phyloP scores from a whole-genome alignment of 1,139 yeast species.

The Tardiomyces digboiensis region DNA sequence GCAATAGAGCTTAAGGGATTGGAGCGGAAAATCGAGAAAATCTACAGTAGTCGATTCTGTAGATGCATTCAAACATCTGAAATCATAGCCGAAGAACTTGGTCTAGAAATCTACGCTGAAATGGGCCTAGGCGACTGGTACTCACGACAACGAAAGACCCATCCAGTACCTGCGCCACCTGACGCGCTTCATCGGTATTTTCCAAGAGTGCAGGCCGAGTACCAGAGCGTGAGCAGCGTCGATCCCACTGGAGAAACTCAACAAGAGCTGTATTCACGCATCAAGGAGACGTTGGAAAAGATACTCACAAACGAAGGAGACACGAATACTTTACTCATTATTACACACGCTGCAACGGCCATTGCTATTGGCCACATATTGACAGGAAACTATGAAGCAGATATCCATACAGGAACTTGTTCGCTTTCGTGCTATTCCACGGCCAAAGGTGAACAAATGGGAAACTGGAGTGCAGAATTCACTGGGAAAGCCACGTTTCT shows the following conservation, averaged over 20 bases:
- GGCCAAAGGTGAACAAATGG: slow-evolving; percentile 30
- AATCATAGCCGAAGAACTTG: slow-evolving; percentile 50
- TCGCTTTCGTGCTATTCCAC: slow-evolving; percentile 39
- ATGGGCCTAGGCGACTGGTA: slow-evolving; percentile 49
- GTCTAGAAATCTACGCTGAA: slow-evolving; percentile 52
- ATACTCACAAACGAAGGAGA: slow-evolving; percentile 46
- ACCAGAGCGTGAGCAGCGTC: slow-evolving; percentile 35
- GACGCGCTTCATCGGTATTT: slow-evolving; percentile 42
- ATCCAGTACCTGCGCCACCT: slow-evolving; percentile 41
- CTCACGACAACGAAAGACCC: slow-evolving; percentile 21
- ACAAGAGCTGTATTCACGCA: slow-evolving; percentile 49
- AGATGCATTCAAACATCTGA: slow-evolving; percentile 79
- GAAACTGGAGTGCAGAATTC: slow-evolving; percentile 45
- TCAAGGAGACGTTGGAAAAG: slow-evolving; percentile 37
- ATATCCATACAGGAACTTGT: slow-evolving; percentile 45
- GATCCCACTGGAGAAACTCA: slow-evolving; percentile 67
- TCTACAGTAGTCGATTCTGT: slow-evolving; percentile 78
- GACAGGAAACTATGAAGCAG: slow-evolving; percentile 38
- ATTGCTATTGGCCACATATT: slow-evolving; percentile 69
- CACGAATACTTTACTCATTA: slow-evolving; percentile 45
- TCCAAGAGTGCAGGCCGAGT: slow-evolving; percentile 32
- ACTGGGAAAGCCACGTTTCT: slow-evolving; percentile 66
- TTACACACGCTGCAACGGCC: slow-evolving; percentile 81
- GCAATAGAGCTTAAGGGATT: slow-evolving; percentile 36
- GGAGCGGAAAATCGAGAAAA: slow-evolving; percentile 46